Evolutionary conservation across 139 green algal species (phyloP).

Genomic region (Tetradesmus lagerheimii): DNA sequence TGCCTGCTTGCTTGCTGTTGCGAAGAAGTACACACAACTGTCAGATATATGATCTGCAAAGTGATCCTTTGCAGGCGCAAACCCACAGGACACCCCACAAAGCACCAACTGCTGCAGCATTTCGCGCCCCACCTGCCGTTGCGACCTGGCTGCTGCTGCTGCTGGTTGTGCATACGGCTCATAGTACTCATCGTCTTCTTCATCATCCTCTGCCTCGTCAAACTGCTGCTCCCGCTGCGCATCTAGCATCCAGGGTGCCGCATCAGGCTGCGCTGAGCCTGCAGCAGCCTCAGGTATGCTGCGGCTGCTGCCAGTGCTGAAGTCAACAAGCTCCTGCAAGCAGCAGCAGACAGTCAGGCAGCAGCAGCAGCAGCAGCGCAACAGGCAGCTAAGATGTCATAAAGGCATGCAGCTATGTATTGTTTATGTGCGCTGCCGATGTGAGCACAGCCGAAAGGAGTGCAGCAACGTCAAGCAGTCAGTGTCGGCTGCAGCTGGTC

Average conservation of each 20-base stretch:
- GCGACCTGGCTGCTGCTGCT: neutral
- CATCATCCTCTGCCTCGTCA: neutral
- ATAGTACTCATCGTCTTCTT: neutral
- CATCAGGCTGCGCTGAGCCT: neutral
- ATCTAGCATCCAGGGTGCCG: neutral
- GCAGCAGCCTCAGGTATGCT: neutral
- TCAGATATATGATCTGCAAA: too few species aligned
- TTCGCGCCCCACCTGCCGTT: neutral
- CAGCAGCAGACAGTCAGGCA: neutral
- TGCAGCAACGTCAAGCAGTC: too few species aligned
- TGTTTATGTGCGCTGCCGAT: too few species aligned
- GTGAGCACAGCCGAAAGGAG: too few species aligned
- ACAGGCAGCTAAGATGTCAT: too few species aligned
- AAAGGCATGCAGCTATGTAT: too few species aligned
- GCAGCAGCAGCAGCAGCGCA: too few species aligned
- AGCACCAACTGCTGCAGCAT: neutral
- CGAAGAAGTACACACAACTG: too few species aligned
- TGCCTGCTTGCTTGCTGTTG: neutral
- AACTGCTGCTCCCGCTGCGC: neutral
- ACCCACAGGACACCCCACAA: too few species aligned
- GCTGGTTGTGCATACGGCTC: conserved; percentile 3
- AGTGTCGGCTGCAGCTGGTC: too few species aligned
- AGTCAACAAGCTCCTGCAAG: conserved; percentile 26
- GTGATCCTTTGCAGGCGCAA: too few species aligned
- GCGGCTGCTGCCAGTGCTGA: conserved; percentile 6